Conservation (phyloP, 495 filamentous ascomycete genomes). For the Podospora fimiseda region DNA sequence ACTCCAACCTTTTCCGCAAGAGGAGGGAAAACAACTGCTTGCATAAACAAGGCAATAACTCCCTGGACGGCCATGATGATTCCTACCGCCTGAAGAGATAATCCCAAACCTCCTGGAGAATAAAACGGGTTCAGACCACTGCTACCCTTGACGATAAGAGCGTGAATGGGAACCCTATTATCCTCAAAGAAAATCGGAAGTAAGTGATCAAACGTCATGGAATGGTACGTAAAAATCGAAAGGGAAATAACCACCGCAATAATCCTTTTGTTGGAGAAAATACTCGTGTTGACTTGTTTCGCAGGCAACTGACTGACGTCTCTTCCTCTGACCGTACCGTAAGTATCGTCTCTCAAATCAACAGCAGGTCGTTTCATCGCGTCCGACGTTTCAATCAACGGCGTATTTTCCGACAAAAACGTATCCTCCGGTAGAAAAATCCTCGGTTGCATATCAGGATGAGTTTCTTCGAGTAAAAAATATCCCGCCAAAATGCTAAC, state of each 20-base stretch:
- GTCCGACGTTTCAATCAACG: constrained; percentile 64
- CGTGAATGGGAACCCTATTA: constrained; percentile 31
- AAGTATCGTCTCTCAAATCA: constrained; percentile 66
- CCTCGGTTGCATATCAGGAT: constrained; percentile 67
- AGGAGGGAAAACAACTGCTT: constrained; percentile 68
- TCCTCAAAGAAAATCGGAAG: constrained; percentile 83
- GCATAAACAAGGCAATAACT: constrained; percentile 70
- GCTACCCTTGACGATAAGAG: constrained; percentile 16
- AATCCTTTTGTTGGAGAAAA: constrained; percentile 61
- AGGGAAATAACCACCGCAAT: constrained; percentile 64
- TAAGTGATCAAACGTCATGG: constrained; percentile 81
- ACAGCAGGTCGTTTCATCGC: constrained; percentile 62
- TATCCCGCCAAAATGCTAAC: constrained; percentile 69
- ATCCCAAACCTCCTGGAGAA: constrained; percentile 67
- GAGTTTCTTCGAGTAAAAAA: constrained; percentile 70
- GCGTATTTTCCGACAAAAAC: constrained; percentile 56
- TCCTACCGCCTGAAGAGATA: constrained; percentile 66
- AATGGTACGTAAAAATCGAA: constrained; percentile 80
- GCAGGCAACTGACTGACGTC: constrained; percentile 34
- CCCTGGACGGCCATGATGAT: constrained; percentile 77
- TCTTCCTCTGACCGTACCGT: constrained; percentile 67
- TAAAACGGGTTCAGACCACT: constrained; percentile 36
- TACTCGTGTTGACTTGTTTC: constrained; percentile 31
- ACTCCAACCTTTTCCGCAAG: constrained; percentile 67
- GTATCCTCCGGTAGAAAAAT: constrained; percentile 47